Conservation (phyloP, 371 early-diverging fungal genomes). For the Thermomucor indicae-seudaticae region DNA sequence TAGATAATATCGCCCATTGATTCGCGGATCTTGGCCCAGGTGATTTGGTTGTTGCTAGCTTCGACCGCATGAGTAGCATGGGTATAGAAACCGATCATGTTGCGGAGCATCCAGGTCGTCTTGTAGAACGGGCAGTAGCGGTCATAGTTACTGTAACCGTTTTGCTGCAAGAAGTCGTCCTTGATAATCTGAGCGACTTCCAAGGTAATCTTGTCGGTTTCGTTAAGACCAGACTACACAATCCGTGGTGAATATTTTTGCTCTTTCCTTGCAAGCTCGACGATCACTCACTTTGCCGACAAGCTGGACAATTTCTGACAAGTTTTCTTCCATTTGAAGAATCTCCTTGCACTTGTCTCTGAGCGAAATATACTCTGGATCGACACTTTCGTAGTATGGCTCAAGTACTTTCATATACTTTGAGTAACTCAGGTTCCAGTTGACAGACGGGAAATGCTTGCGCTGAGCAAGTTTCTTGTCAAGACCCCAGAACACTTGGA, state of each 20-base stretch:
- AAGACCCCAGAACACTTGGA: constrained; percentile 99
- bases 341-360: constrained; percentile 98
- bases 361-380: constrained; percentile 90
- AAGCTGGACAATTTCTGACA: constrained; percentile 99
- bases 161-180: constrained; percentile 99
- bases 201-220: constrained; percentile 98
- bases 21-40: constrained; percentile 96
- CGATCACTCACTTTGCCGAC: constrained; percentile 83
- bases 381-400: constrained; percentile 92
- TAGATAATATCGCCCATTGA: constrained; percentile 92
- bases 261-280: too few relatives aligned
- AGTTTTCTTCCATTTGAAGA: constrained; percentile 98
- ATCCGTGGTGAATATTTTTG: too few relatives aligned
- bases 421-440: constrained; percentile 99
- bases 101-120: constrained; percentile 98
- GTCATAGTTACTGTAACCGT: constrained; percentile 99
- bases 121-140: constrained; percentile 99
- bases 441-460: constrained; percentile 99
- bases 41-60: constrained; percentile 81
- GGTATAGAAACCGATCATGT: constrained; percentile 97
- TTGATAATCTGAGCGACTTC: constrained; percentile 98
- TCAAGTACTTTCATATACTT: constrained; percentile 98
- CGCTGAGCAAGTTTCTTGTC: constrained; percentile 99
- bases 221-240: constrained; percentile 85
- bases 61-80: constrained; percentile 94